These are phyloP conservation scores for Solanum sejunctum DNA, from an alignment of 257 asterid genomes.

Conservation along the genomic window DNA sequence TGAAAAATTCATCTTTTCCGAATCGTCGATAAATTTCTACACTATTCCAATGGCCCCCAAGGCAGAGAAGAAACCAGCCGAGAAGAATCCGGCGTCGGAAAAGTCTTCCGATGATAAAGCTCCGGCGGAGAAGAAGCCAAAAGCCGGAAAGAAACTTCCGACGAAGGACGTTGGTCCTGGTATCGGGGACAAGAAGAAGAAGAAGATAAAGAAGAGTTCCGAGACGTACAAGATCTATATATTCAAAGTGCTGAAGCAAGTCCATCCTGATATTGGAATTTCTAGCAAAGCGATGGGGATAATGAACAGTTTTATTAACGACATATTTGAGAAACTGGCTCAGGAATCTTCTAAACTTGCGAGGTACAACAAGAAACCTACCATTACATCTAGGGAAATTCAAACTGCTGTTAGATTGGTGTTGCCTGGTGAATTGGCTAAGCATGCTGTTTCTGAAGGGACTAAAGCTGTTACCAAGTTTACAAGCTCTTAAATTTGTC, in stretches of 20 bases:
- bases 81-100: background rate
- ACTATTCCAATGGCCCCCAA: background rate
- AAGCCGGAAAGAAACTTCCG: background rate
- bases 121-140: background rate
- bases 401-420: constrained; percentile 3
- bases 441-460: constrained; percentile 1
- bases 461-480: constrained; percentile 2
- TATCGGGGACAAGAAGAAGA: background rate
- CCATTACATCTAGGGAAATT: background rate
- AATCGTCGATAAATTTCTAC: background rate
- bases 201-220: constrained; percentile 1
- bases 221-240: constrained; percentile 1
- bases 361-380: background rate
- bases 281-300: constrained; percentile 1
- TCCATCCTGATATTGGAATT: background rate
- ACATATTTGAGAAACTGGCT: constrained; percentile 1
- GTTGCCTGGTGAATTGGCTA: constrained; percentile 1
- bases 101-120: background rate
- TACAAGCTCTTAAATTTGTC: background rate
- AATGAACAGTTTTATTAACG: constrained; percentile 1
- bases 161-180: background rate
- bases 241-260: constrained; percentile 1
- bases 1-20: background rate
- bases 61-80: background rate
- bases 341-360: background rate